Percentiles rank a stretch among this genome's conserved stretches.
Evolutionary conservation across 805 yeast species (phyloP).

Genomic region (Starmerella khaoyaiensis): DNA sequence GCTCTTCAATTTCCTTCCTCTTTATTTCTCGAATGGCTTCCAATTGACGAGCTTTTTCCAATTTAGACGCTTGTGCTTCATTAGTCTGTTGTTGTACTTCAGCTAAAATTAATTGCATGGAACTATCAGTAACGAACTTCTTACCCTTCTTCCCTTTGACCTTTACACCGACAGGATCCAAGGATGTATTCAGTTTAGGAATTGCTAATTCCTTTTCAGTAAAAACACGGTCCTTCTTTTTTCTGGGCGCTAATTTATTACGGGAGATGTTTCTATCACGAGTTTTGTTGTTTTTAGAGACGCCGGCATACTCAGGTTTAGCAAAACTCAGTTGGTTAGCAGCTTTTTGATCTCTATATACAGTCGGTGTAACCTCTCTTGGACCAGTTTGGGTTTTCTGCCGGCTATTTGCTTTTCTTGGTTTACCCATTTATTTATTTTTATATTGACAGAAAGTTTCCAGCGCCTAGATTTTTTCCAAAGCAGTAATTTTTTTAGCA

Average conservation of each 20-base stretch:
- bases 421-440: slow-evolving; percentile 25
- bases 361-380: slow-evolving; percentile 22
- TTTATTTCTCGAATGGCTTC: slow-evolving; percentile 83
- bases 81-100: slow-evolving; percentile 76
- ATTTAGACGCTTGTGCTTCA: slow-evolving; percentile 65
- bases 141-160: slow-evolving; percentile 75
- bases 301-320: slow-evolving; percentile 20
- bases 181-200: slow-evolving; percentile 69
- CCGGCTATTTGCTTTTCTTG: slow-evolving; percentile 4
- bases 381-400: slow-evolving; percentile 17
- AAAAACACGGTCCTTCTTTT: slow-evolving; percentile 31
- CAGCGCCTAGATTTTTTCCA: background rate
- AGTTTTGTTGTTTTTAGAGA: slow-evolving; percentile 22
- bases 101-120: slow-evolving; percentile 60
- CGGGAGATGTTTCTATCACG: slow-evolving; percentile 18
- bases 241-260: slow-evolving; percentile 9
- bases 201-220: slow-evolving; percentile 68
- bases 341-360: slow-evolving; percentile 20
- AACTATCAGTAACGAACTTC: slow-evolving; percentile 45
- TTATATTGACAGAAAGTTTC: background rate
- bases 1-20: slow-evolving; percentile 74
- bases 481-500: background rate
- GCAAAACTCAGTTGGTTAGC: slow-evolving; percentile 20
- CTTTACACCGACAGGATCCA: slow-evolving; percentile 68
- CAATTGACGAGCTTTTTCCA: slow-evolving; percentile 77